phyloP scores from a whole-genome alignment of 164 flowering plant species.

The Houttuynia cordata region DNA sequence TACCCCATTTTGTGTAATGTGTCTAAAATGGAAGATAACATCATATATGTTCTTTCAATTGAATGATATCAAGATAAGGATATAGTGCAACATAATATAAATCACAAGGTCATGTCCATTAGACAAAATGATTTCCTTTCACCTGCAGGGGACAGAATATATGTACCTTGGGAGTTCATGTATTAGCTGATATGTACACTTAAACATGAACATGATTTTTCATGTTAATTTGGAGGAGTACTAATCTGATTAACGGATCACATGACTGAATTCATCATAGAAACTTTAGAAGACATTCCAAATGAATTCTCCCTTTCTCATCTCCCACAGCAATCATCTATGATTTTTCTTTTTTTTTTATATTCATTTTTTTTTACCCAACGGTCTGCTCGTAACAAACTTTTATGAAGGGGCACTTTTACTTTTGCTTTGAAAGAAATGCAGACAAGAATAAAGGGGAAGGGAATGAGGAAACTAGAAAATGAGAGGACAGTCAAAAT shows the following conservation, averaged over 20 bases:
- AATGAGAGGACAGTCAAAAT: constrained; percentile 4
- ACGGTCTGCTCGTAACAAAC: constrained; percentile 3
- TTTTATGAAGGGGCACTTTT: constrained; percentile 16
- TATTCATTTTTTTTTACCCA: no score
- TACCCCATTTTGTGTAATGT: background rate
- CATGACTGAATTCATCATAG: background rate
- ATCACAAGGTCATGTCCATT: background rate
- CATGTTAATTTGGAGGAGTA: background rate
- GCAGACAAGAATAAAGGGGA: constrained; percentile 7
- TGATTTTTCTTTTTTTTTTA: background rate
- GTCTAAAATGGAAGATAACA: background rate
- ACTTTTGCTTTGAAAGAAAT: constrained; percentile 34
- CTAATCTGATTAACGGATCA: no score
- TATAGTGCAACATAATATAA: background rate
- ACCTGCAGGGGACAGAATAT: background rate
- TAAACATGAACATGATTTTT: background rate
- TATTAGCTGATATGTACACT: background rate
- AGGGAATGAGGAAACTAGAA: constrained; percentile 7
- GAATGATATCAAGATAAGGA: background rate
- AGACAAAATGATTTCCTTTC: background rate
- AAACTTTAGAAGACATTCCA: background rate
- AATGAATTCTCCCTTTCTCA: constrained; percentile 1
- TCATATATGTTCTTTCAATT: background rate
- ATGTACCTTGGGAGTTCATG: background rate
- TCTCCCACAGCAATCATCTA: background rate